Evolutionary conservation across 345 rosid species (phyloP).

Genomic region (Eucalyptus virginea): DNA sequence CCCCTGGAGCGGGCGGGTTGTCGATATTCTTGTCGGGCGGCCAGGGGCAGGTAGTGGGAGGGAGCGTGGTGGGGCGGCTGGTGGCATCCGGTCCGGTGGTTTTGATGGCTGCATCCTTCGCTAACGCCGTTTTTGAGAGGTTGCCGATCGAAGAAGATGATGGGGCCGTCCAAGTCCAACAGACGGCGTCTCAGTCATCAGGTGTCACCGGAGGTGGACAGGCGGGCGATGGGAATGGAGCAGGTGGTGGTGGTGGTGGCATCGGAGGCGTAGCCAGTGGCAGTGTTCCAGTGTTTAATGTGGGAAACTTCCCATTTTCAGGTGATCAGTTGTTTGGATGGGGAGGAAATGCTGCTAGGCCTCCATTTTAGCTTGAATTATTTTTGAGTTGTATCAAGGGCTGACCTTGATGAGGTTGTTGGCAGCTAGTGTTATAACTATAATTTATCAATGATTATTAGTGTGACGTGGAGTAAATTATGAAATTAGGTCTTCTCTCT

Average conservation of each 20-base stretch:
- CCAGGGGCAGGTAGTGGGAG: slow-evolving; percentile 81
- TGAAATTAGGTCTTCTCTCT: neutral
- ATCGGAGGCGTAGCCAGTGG: neutral
- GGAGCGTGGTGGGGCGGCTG: slow-evolving; percentile 54
- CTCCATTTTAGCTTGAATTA: slow-evolving; percentile 23
- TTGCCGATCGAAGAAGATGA: slow-evolving; percentile 58
- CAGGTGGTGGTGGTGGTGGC: slow-evolving; percentile 1
- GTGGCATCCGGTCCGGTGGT: slow-evolving; percentile 59
- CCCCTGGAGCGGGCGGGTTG: slow-evolving; percentile 66
- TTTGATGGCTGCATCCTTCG: slow-evolving; percentile 70
- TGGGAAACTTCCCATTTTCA: slow-evolving; percentile 44
- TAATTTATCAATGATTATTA: neutral
- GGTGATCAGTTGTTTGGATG: slow-evolving; percentile 48
- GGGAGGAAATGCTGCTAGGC: slow-evolving; percentile 40
- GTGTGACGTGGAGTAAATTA: neutral
- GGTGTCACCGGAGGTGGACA: slow-evolving; percentile 36
- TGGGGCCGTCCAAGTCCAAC: slow-evolving; percentile 27
- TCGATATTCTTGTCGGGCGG: slow-evolving; percentile 66
- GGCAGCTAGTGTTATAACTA: neutral
- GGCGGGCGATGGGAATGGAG: slow-evolving; percentile 9
- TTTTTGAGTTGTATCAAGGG: neutral
- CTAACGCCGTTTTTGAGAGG: slow-evolving; percentile 68
- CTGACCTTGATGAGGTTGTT: neutral
- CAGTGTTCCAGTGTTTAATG: slow-evolving; percentile 6
- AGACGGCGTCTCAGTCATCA: slow-evolving; percentile 49